phyloP scores from a whole-genome alignment of 805 yeast genomes.

The Wickerhamiella hasegawae region DNA sequence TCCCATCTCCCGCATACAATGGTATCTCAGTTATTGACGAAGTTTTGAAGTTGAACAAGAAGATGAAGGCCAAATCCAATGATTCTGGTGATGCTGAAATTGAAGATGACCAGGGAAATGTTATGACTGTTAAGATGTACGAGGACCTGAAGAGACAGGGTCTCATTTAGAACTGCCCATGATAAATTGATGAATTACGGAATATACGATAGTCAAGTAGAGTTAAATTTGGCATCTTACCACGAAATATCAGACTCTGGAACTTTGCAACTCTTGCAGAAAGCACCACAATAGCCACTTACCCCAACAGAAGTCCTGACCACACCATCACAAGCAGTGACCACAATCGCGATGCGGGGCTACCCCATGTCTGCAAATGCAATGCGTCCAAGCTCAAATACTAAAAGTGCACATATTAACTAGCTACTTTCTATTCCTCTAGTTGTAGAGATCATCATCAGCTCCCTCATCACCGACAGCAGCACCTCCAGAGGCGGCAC shows the following conservation, averaged over 20 bases:
- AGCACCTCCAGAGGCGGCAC: conserved; percentile 30
- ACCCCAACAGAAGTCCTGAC: no score
- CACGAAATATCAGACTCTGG: no score
- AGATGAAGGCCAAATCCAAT: conserved; percentile 22
- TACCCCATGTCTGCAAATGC: no score
- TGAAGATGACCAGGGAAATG: conserved; percentile 88
- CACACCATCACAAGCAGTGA: no score
- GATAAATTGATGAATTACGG: conserved; percentile 83
- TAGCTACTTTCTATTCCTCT: conserved; percentile 29
- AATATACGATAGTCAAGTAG: conserved; percentile 69
- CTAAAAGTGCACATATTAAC: no score
- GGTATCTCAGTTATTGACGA: conserved; percentile 56
- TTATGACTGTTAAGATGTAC: conserved; percentile 70
- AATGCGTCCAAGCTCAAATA: no score
- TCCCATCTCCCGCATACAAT: conserved; percentile 35
- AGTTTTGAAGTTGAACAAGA: conserved; percentile 36
- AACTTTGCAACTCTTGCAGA: no score
- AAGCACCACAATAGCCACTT: no score
- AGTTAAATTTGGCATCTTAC: conserved; percentile 80
- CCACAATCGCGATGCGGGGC: no score
- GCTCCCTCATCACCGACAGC: conserved; percentile 36
- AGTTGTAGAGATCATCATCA: conserved; percentile 54
- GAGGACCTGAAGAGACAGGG: conserved; percentile 82
- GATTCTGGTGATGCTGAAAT: conserved; percentile 52
- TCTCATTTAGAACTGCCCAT: conserved; percentile 70